Conservation (phyloP, 805 yeast genomes). For the Metschnikowia anglica region DNA sequence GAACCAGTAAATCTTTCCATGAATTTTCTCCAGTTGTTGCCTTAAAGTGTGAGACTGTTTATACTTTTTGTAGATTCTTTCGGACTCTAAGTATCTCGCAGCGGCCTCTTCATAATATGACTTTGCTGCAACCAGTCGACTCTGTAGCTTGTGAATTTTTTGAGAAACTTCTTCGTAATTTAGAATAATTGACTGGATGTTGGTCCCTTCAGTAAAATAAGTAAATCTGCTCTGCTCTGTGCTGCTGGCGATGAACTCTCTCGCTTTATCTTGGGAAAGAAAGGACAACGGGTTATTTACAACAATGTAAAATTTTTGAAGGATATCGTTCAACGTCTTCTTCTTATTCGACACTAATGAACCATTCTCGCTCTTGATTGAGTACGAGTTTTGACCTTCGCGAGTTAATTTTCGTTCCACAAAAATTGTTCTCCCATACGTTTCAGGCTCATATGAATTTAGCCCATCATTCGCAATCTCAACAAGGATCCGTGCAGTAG, state of each 20-base stretch:
- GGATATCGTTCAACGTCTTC: constrained; percentile 62
- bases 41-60: constrained; percentile 36
- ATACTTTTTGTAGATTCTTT: constrained; percentile 33
- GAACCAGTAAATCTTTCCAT: constrained; percentile 45
- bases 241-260: constrained; percentile 80
- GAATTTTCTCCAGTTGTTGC: constrained; percentile 31
- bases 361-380: constrained; percentile 52
- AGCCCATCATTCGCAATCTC: constrained; percentile 61
- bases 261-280: constrained; percentile 90
- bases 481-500: constrained; percentile 65
- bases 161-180: constrained; percentile 42
- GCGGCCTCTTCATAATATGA: constrained; percentile 27
- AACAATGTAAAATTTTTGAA: constrained; percentile 70
- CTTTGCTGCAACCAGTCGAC: constrained; percentile 28
- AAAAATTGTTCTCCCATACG: constrained; percentile 65
- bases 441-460: constrained; percentile 63
- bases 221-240: constrained; percentile 69
- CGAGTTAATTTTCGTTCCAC: constrained; percentile 65
- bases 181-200: constrained; percentile 61
- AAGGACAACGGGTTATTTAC: constrained; percentile 91
- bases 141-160: constrained; percentile 31
- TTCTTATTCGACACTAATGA: constrained; percentile 59
- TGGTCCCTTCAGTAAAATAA: constrained; percentile 78
- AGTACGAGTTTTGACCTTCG: constrained; percentile 53
- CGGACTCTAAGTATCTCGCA: constrained; percentile 30